phyloP scores from a whole-genome alignment of 352 stramenopile genomes.

The Pythium periplocum region DNA sequence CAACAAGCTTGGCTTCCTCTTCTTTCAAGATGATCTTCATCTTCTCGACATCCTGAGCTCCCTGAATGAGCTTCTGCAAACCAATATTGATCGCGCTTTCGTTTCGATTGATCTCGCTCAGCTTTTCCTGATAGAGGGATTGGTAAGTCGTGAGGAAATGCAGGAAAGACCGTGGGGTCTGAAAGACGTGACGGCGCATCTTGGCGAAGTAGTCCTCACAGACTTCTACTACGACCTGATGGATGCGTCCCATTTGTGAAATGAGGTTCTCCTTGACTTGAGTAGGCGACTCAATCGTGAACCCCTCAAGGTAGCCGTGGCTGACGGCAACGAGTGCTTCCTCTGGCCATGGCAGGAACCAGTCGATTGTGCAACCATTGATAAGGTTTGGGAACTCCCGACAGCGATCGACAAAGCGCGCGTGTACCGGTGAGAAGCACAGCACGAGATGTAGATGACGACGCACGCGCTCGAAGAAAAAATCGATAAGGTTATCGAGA shows the following conservation, averaged over 20 bases:
- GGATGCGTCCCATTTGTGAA: constrained; percentile 64
- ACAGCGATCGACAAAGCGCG: constrained; percentile 69
- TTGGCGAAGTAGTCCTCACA: constrained; percentile 73
- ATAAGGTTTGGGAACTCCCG: constrained; percentile 88
- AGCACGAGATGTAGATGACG: constrained; percentile 83
- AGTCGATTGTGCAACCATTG: constrained; percentile 85
- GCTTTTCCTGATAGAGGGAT: constrained; percentile 66
- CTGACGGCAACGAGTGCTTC: constrained; percentile 83
- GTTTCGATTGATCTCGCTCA: constrained; percentile 72
- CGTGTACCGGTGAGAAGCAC: constrained; percentile 84
- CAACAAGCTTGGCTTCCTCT: constrained; percentile 83
- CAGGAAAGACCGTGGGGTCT: constrained; percentile 88
- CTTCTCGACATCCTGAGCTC: constrained; percentile 81
- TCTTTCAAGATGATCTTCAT: constrained; percentile 89
- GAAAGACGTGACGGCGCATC: constrained; percentile 79
- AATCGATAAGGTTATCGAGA: constrained; percentile 74
- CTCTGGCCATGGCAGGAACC: constrained; percentile 87
- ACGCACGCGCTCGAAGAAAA: constrained; percentile 85
- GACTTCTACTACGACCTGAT: constrained; percentile 66
- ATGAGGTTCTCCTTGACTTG: constrained; percentile 61
- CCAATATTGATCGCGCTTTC: constrained; percentile 82
- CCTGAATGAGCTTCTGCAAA: constrained; percentile 85
- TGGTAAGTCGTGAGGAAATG: constrained; percentile 82
- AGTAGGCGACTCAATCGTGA: constrained; percentile 53
- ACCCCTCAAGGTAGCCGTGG: constrained; percentile 67